These are phyloP conservation scores for Mortierella polycephala DNA, from an alignment of 371 early-diverging fungal species.

Conservation along the genomic window DNA sequence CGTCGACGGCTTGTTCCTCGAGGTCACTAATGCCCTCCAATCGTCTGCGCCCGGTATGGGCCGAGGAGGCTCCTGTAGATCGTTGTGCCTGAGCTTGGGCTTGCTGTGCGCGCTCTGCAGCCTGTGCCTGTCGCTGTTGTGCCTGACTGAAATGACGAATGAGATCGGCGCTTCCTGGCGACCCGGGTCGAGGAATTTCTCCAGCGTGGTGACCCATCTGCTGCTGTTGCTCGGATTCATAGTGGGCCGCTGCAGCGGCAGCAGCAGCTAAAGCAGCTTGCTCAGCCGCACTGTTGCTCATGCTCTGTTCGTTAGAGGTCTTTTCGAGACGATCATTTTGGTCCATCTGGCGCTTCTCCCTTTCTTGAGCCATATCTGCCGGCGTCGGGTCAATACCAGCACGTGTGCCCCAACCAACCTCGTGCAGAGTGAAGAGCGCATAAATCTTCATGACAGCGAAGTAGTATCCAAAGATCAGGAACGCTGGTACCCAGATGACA, in stretches of 20 bases:
- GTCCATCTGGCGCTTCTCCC: constrained; percentile 27
- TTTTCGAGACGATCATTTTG: constrained; percentile 25
- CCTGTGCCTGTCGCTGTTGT: constrained; percentile 41
- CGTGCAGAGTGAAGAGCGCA: constrained; percentile 76
- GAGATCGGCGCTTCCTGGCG: constrained; percentile 42
- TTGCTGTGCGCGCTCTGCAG: constrained; percentile 8
- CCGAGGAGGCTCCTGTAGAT: neutral
- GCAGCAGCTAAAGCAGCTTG: constrained; percentile 49
- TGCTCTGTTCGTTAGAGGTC: constrained; percentile 13
- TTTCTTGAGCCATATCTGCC: constrained; percentile 34
- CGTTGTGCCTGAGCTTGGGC: constrained; percentile 5
- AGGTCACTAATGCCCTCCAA: constrained; percentile 9
- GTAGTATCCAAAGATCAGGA: constrained; percentile 76
- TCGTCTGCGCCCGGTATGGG: neutral
- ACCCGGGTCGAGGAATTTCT: constrained; percentile 30
- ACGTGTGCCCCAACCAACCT: constrained; percentile 82
- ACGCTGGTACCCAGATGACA: constrained; percentile 71
- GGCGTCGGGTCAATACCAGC: constrained; percentile 59
- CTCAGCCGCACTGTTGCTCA: constrained; percentile 16
- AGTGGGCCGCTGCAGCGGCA: constrained; percentile 33
- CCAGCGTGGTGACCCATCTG: constrained; percentile 17
- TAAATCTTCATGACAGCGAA: constrained; percentile 80
- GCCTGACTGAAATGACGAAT: constrained; percentile 51
- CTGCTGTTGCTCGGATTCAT: constrained; percentile 24
- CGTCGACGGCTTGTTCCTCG: constrained; percentile 11